Evolutionary conservation across 2,329 filamentous ascomycete species (phyloP), one percentile per base, ranked within the genome.

Genomic region (Alternaria triticina): DNA sequence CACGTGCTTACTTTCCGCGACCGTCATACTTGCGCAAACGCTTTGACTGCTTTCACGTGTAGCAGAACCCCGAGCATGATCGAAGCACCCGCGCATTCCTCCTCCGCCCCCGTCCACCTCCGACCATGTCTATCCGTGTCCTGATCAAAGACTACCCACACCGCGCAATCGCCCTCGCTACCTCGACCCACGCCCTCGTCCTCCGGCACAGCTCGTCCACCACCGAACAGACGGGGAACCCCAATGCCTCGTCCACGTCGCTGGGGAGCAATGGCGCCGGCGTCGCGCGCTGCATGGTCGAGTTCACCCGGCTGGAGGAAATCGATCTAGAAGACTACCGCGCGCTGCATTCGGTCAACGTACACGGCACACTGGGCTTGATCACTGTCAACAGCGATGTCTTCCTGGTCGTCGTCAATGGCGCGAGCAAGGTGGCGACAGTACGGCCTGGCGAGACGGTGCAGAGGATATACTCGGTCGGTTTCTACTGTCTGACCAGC

Each of bases 401-500:
- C 13, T 98, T 98, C 78, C 84, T 98, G 15, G 96, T 94, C 65
- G 91, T 97, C 61, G 92, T 98, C 57, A 96, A 92, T 27, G 88
- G 89, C 49, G 91, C 93, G 40, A 86, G 88, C 20, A 89, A 90
- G 65, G 93, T 94, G 6, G 95, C 94, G 15, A 93, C 89, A 1
- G 86, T 97, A 51, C 87, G 94, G 51, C 94, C 94, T 0, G 93
- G 93, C 50, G 95, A 98, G 84, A 95, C 91, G 5, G 90, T 97
- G 23, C 92, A 96, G 81, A 90, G 90, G 79, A 98, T 98, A 72
- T 86, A 90, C 64, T 89, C 87, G 20, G 95, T 97, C 62, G 92
- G 96, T 69, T 98, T 98, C 79, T 88, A 97, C 82, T 98, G 96
- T 76, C 83, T 99, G 64, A 98, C 93, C 79, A 91, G 90, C 72